A percentile compares a stretch with the other conserved stretches of the same genome.
Evolutionary conservation across 1,139 yeast species (phyloP).

Genomic region (Yamadazyma sp.): DNA sequence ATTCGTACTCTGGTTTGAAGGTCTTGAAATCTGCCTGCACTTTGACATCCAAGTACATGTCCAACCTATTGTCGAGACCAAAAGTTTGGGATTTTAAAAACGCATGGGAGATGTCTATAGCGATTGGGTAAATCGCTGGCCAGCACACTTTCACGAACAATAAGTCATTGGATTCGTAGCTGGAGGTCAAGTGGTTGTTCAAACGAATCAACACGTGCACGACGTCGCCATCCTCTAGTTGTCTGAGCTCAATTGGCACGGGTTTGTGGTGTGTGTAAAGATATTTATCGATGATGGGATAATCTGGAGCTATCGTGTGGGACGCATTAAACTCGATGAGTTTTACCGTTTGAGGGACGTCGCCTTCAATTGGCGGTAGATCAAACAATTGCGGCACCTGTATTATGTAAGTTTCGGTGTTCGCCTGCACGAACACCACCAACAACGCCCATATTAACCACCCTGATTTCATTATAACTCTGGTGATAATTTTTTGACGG

Average conservation of each 20-base stretch:
- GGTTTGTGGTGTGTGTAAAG: slow-evolving; percentile 4
- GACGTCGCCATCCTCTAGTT: not conserved
- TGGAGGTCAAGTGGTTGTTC: slow-evolving; percentile 33
- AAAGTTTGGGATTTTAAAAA: slow-evolving; percentile 19
- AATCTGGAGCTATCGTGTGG: slow-evolving; percentile 26
- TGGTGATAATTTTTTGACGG: too few relatives aligned
- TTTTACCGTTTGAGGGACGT: not conserved
- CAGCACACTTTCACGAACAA: slow-evolving; percentile 42
- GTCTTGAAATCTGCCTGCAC: slow-evolving; percentile 28
- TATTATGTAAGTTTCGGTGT: slow-evolving; percentile 39
- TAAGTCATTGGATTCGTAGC: slow-evolving; percentile 31
- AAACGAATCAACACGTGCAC: slow-evolving; percentile 14
- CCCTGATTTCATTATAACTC: not conserved
- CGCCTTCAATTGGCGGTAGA: slow-evolving; percentile 19
- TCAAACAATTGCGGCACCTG: slow-evolving; percentile 37
- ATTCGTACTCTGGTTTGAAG: slow-evolving; percentile 16
- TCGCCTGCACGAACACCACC: slow-evolving; percentile 21
- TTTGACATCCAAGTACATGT: slow-evolving; percentile 30
- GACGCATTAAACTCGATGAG: slow-evolving; percentile 22
- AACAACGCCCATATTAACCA: not conserved
- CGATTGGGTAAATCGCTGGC: slow-evolving; percentile 44
- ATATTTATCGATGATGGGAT: slow-evolving; percentile 27
- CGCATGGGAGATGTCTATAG: slow-evolving; percentile 24
- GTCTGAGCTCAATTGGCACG: slow-evolving; percentile 5
- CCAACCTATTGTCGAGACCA: slow-evolving; percentile 19